Percentiles rank a stretch among this genome's conserved stretches.
phyloP scores from a whole-genome alignment of 495 filamentous ascomycete genomes.

The Achaetomiella virescens region DNA sequence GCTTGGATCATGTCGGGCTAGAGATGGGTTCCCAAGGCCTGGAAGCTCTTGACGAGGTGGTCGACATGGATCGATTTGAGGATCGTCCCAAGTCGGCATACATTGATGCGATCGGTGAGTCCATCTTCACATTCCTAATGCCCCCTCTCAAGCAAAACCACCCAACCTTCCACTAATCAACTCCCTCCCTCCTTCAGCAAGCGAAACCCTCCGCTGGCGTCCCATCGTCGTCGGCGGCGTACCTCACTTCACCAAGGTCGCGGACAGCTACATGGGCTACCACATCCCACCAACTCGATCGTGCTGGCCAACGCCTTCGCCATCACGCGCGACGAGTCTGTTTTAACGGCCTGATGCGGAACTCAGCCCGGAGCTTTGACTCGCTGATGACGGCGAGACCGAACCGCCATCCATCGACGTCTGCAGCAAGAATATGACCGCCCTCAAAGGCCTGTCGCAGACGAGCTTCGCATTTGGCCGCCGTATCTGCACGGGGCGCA shows the following conservation, averaged over 20 bases:
- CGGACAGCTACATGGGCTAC: constrained; percentile 37
- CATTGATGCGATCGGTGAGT: constrained; percentile 39
- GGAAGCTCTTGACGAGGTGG: constrained; percentile 49
- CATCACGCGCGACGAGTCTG: constrained; percentile 48
- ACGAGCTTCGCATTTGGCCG: constrained; percentile 48
- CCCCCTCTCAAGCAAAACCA: too few relatives aligned
- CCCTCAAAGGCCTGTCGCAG: constrained; percentile 18
- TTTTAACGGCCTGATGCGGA: constrained; percentile 48
- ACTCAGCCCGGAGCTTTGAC: constrained; percentile 41
- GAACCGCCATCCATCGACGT: not conserved
- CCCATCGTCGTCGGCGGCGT: constrained; percentile 46
- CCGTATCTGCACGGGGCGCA: constrained; percentile 47
- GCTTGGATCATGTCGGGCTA: not conserved
- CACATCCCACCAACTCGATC: constrained; percentile 30
- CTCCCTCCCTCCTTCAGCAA: too few relatives aligned
- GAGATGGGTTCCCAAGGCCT: constrained; percentile 28
- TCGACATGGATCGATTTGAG: constrained; percentile 32
- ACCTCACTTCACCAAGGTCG: constrained; percentile 43
- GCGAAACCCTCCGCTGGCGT: constrained; percentile 41
- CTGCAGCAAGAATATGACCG: too few relatives aligned
- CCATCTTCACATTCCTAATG: constrained; percentile 23
- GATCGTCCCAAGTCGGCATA: constrained; percentile 45
- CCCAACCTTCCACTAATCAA: too few relatives aligned
- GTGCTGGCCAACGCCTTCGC: constrained; percentile 29
- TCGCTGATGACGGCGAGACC: constrained; percentile 9